These are phyloP conservation scores for Botrytis aclada DNA, from an alignment of 2,329 filamentous ascomycete species.

Conservation along the genomic window DNA sequence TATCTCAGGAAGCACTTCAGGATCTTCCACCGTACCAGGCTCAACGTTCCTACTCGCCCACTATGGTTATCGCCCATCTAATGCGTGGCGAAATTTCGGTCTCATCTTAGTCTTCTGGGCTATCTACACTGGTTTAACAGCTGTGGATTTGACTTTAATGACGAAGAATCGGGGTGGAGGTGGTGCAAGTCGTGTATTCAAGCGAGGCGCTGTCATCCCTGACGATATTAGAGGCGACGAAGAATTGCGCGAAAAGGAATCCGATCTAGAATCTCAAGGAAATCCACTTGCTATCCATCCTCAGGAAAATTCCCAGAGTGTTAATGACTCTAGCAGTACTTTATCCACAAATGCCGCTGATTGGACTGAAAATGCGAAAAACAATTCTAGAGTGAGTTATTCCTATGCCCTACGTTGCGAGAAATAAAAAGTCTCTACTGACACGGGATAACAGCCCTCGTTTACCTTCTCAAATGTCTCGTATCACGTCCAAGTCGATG, in stretches of 20 bases:
- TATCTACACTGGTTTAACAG: constrained; percentile 1
- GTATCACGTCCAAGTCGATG: neutral
- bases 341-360: neutral
- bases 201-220: neutral
- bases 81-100: constrained; percentile 65
- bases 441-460: neutral
- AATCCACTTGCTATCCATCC: neutral
- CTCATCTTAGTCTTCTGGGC: constrained; percentile 38
- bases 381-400: neutral
- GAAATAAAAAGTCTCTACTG: neutral
- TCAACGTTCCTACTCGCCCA: constrained; percentile 51
- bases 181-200: neutral
- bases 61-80: constrained; percentile 54
- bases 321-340: neutral
- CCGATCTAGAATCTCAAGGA: neutral
- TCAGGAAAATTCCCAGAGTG: neutral
- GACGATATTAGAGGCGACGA: neutral
- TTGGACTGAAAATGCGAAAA: neutral
- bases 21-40: constrained; percentile 50
- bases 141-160: neutral
- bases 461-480: neutral
- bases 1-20: constrained; percentile 54
- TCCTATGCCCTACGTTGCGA: neutral
- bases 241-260: neutral
- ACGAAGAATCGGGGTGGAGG: neutral